A percentile compares a stretch with the other conserved stretches of the same genome.
phyloP scores from a whole-genome alignment of 1,139 yeast species.

The Geotrichum bryndzae region DNA sequence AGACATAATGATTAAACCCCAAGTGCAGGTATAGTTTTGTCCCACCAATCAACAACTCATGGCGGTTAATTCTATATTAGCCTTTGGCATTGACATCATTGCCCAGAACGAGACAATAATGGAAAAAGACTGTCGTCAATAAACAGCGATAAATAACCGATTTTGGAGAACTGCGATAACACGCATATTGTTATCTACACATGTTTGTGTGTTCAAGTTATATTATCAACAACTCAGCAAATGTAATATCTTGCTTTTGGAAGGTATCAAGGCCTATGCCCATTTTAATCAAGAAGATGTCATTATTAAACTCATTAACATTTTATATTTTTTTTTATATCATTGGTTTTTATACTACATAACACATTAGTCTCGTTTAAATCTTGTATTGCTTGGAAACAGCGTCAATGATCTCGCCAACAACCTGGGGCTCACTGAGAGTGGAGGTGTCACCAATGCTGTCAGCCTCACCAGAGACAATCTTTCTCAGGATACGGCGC shows the following conservation, averaged over 20 bases:
- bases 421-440: conserved; percentile 80
- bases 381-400: conserved; percentile 23
- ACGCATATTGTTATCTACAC: too few relatives aligned
- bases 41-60: too few relatives aligned
- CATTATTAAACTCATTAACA: not conserved
- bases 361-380: not conserved
- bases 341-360: not conserved
- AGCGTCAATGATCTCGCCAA: conserved; percentile 58
- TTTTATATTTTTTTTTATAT: not conserved
- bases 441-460: conserved; percentile 92
- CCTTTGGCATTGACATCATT: too few relatives aligned
- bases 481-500: conserved; percentile 95
- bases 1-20: not conserved
- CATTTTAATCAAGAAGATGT: not conserved
- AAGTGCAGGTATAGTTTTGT: not conserved
- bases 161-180: too few relatives aligned
- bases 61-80: too few relatives aligned
- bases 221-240: not conserved
- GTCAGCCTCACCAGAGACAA: conserved; percentile 83
- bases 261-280: not conserved
- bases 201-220: too few relatives aligned
- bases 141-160: too few relatives aligned
- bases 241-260: not conserved
- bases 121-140: too few relatives aligned
- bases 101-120: too few relatives aligned